Conservation (phyloP, 2,329 filamentous ascomycete genomes). For the Trichophyton verrucosum region DNA sequence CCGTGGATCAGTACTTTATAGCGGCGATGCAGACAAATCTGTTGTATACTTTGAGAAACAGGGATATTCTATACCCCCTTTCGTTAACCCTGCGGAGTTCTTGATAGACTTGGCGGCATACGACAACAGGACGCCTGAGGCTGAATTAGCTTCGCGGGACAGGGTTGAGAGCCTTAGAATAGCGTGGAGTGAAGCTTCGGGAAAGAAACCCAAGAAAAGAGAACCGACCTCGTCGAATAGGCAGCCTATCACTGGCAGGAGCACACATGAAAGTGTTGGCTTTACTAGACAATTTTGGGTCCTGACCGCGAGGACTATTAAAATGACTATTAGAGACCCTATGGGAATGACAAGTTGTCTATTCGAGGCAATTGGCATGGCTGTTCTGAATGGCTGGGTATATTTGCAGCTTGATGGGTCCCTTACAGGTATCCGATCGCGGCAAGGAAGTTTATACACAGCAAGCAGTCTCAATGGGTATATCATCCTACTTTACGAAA, state of each 20-base stretch:
- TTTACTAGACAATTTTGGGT: slow-evolving; percentile 53
- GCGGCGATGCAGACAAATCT: slow-evolving; percentile 46
- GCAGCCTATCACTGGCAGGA: neutral
- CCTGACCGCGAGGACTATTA: slow-evolving; percentile 55
- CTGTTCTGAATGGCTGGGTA: slow-evolving; percentile 59
- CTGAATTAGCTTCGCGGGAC: slow-evolving; percentile 47
- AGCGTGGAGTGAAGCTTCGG: slow-evolving; percentile 40
- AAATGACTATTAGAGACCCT: slow-evolving; percentile 62
- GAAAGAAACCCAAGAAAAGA: neutral
- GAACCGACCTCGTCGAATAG: slow-evolving; percentile 1
- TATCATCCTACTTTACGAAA: slow-evolving; percentile 62
- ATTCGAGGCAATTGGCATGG: slow-evolving; percentile 58
- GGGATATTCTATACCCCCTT: slow-evolving; percentile 52
- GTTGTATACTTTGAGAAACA: slow-evolving; percentile 51
- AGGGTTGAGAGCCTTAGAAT: slow-evolving; percentile 50
- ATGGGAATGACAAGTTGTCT: slow-evolving; percentile 61
- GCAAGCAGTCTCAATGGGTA: slow-evolving; percentile 63
- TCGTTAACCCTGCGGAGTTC: slow-evolving; percentile 68
- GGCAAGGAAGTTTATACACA: slow-evolving; percentile 61
- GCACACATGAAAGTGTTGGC: slow-evolving; percentile 36
- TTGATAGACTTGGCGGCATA: slow-evolving; percentile 62
- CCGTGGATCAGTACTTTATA: slow-evolving; percentile 55
- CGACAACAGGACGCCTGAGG: slow-evolving; percentile 56
- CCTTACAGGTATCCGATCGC: slow-evolving; percentile 59
- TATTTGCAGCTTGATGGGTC: slow-evolving; percentile 55